A percentile compares a stretch with the other conserved stretches of the same genome.
These are phyloP conservation scores for Lolium multiflorum DNA, from an alignment of 176 grass and related monocot genomes.

Conservation along the genomic window DNA sequence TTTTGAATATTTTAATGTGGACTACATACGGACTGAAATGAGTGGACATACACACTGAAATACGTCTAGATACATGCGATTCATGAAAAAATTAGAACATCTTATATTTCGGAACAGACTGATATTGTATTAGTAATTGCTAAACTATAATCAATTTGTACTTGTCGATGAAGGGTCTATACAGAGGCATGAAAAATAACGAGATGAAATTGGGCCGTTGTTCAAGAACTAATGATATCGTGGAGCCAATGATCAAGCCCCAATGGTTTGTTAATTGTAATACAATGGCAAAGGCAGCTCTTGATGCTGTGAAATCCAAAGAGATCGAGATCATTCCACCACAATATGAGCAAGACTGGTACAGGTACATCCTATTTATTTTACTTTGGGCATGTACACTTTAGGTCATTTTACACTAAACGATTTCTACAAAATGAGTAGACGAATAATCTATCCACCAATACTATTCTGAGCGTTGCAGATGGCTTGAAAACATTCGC, in stretches of 20 bases:
- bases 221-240: conserved; percentile 88
- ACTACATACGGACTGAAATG: too few relatives aligned
- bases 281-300: conserved; percentile 77
- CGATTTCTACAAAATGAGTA: neutral
- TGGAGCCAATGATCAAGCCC: conserved; percentile 94
- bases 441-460: neutral
- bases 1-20: too few relatives aligned
- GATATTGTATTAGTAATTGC: neutral
- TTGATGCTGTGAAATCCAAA: conserved; percentile 82
- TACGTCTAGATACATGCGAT: too few relatives aligned
- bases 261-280: conserved; percentile 95
- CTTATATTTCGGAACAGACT: too few relatives aligned
- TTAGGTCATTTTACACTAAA: neutral
- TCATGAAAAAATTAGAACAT: too few relatives aligned
- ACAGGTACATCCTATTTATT: conserved; percentile 56
- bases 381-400: neutral
- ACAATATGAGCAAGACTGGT: conserved; percentile 96
- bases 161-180: conserved; percentile 62
- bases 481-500: conserved; percentile 92
- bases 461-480: conserved; percentile 41
- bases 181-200: conserved; percentile 81
- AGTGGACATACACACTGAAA: too few relatives aligned
- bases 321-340: conserved; percentile 89
- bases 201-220: conserved; percentile 94
- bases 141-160: conserved; percentile 32